Conservation (phyloP, 225 moss, liverwort and hornwort genomes). For the Sphagnum contortum region DNA sequence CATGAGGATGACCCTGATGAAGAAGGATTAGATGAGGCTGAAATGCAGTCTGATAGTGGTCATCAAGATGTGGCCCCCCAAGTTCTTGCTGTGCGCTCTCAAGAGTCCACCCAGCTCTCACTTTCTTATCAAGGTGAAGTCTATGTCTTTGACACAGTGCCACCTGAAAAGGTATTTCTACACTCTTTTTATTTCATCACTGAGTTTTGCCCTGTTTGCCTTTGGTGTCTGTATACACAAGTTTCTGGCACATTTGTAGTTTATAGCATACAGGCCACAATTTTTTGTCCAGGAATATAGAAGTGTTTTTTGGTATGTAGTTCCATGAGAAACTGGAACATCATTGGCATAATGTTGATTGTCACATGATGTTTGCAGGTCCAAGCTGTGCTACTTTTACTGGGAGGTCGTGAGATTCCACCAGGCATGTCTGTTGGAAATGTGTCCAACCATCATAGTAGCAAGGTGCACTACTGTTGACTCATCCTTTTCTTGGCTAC, state of each 20-base stretch:
- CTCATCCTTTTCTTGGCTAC: not conserved
- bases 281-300: too few relatives aligned
- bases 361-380: conserved; percentile 26
- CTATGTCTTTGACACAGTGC: conserved; percentile 92
- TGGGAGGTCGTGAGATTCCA: conserved; percentile 90
- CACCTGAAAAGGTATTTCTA: conserved; percentile 70
- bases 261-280: too few relatives aligned
- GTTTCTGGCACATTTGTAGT: too few relatives aligned
- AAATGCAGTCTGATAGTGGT: conserved; percentile 85
- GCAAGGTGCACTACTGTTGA: conserved; percentile 33
- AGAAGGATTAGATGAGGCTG: conserved; percentile 85
- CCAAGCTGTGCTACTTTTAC: conserved; percentile 77
- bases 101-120: conserved; percentile 82
- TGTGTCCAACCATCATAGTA: conserved; percentile 62
- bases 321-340: not conserved
- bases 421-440: conserved; percentile 83
- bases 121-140: conserved; percentile 94
- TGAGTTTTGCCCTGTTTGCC: not conserved
- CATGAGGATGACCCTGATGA: conserved; percentile 76
- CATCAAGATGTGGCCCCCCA: conserved; percentile 55
- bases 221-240: too few relatives aligned
- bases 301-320: too few relatives aligned
- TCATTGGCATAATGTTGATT: not conserved
- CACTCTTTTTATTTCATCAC: not conserved
- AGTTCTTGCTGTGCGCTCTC: conserved; percentile 57